phyloP scores from a whole-genome alignment of 1,139 yeast species.

The Blastobotrys petasosporus region DNA sequence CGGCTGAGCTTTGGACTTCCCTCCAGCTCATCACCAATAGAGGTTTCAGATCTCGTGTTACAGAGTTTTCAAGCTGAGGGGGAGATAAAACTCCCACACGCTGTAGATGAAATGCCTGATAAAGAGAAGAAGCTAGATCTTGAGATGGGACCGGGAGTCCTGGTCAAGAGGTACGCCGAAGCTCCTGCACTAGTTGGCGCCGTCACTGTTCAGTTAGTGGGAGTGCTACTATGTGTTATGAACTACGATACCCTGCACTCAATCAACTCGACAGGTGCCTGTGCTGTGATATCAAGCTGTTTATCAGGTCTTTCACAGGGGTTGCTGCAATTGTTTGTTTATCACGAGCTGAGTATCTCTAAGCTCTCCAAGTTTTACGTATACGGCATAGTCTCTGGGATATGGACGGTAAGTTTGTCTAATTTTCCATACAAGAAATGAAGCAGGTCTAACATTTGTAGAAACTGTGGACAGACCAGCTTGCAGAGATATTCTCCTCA shows the following conservation, averaged over 20 bases:
- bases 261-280: constrained; percentile 29
- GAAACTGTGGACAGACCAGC: constrained; percentile 35
- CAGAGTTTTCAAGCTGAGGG: no score
- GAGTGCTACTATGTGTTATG: constrained; percentile 15
- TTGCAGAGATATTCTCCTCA: constrained; percentile 21
- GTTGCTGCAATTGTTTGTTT: constrained; percentile 27
- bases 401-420: constrained; percentile 30
- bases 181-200: constrained; percentile 7
- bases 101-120: no score
- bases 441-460: constrained; percentile 1
- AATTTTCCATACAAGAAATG: neutral
- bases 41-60: no score
- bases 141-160: constrained; percentile 2
- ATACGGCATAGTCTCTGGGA: constrained; percentile 36
- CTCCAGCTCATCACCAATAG: no score
- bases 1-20: no score
- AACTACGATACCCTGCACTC: constrained; percentile 24
- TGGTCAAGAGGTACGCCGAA: neutral
- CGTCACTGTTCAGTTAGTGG: constrained; percentile 13
- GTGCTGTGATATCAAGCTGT: constrained; percentile 31
- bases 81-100: no score
- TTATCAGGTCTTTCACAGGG: constrained; percentile 35
- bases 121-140: neutral
- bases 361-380: constrained; percentile 32
- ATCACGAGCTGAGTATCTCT: constrained; percentile 18